Conservation (phyloP, 495 filamentous ascomycete species). For the Tuber umbilicatum region DNA sequence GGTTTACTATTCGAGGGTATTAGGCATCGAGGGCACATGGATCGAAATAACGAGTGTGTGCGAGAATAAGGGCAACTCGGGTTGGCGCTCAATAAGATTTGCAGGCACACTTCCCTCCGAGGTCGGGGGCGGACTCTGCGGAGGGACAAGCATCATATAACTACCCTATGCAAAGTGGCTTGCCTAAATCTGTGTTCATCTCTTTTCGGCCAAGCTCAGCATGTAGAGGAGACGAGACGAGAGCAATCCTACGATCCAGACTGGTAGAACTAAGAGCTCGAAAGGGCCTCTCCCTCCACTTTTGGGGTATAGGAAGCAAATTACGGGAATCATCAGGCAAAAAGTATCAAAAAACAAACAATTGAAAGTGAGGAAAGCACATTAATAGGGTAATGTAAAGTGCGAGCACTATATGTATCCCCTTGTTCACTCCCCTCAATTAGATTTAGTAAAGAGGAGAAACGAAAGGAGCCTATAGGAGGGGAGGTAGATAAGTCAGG, state of each 20-base stretch:
- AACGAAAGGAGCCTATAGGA: background rate
- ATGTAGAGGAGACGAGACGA: conserved; percentile 33
- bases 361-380: background rate
- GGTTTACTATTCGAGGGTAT: conserved; percentile 32
- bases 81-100: conserved; percentile 20
- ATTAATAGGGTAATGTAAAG: background rate
- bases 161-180: conserved; percentile 21
- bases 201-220: conserved; percentile 3
- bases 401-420: background rate
- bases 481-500: background rate
- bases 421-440: background rate
- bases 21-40: background rate
- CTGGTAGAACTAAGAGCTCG: conserved; percentile 23
- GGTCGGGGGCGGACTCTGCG: conserved; percentile 28
- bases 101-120: conserved; percentile 29
- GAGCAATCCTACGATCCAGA: conserved; percentile 13
- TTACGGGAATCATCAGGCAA: conserved; percentile 31
- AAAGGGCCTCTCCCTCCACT: background rate
- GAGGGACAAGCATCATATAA: conserved; percentile 7
- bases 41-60: background rate
- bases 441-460: background rate
- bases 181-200: conserved; percentile 13
- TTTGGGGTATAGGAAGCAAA: conserved; percentile 20
- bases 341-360: background rate
- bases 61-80: conserved; percentile 22